Percentiles rank a stretch among this genome's conserved stretches.
These are phyloP conservation scores for Knoxia roxburghii DNA, from an alignment of 257 asterid species.

Conservation along the genomic window DNA sequence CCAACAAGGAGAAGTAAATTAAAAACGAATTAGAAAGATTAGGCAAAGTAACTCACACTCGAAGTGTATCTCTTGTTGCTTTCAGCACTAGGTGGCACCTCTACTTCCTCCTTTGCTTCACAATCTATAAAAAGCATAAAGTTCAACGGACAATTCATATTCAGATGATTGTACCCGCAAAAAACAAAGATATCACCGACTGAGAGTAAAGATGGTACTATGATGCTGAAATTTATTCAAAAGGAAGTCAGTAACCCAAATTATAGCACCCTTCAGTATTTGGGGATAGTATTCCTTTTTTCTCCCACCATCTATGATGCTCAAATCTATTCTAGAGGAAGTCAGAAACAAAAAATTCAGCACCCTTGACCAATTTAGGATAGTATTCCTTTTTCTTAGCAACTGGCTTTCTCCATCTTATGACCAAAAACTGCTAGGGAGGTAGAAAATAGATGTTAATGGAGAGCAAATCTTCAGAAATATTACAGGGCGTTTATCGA, in stretches of 20 bases:
- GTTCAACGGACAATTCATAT: not conserved
- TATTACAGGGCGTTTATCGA: too few relatives aligned
- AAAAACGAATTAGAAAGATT: not conserved
- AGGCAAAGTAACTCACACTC: conserved; percentile 28
- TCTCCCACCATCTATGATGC: too few relatives aligned
- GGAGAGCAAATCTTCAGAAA: too few relatives aligned
- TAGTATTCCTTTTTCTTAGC: too few relatives aligned
- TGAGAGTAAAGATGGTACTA: not conserved
- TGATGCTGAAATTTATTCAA: not conserved
- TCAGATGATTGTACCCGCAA: not conserved
- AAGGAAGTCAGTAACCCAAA: not conserved
- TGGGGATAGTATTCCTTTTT: too few relatives aligned
- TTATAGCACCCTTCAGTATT: too few relatives aligned
- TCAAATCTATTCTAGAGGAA: too few relatives aligned
- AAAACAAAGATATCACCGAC: not conserved
- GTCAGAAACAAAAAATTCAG: too few relatives aligned
- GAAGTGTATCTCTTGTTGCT: conserved; percentile 18
- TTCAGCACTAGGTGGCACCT: conserved; percentile 14
- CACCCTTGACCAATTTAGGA: too few relatives aligned
- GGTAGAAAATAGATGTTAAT: too few relatives aligned
- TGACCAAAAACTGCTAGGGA: too few relatives aligned
- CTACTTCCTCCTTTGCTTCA: conserved; percentile 23
- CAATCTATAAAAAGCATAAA: conserved; percentile 1
- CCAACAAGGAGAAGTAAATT: not conserved
- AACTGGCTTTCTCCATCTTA: too few relatives aligned